Evolutionary conservation across 2,329 filamentous ascomycete species (phyloP).

Genomic region (Botryosphaeria dothidea): DNA sequence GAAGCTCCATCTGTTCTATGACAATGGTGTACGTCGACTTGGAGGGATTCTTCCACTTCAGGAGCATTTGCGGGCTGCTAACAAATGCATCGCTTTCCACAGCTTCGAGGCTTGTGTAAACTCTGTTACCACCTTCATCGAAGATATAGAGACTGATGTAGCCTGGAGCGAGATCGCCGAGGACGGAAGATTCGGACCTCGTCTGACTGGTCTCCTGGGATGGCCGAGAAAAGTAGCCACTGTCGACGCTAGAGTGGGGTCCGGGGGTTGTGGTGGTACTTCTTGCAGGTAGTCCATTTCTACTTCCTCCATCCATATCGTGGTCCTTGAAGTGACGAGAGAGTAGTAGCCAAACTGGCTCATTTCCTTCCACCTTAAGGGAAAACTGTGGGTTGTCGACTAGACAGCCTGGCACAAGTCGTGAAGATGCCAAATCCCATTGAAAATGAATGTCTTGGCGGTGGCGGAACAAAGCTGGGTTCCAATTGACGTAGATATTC

Average conservation of each 20-base stretch:
- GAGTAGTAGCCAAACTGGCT: constrained; percentile 78
- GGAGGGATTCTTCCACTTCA: constrained; percentile 66
- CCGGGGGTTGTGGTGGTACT: not conserved
- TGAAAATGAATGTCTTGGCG: constrained; percentile 88
- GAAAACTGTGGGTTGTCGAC: constrained; percentile 65
- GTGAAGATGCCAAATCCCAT: constrained; percentile 64
- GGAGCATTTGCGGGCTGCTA: constrained; percentile 88
- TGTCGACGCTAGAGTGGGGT: constrained; percentile 27
- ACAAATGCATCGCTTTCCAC: constrained; percentile 81
- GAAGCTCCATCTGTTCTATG: constrained; percentile 76
- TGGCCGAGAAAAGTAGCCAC: not conserved
- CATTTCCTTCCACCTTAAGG: constrained; percentile 54
- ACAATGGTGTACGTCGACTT: constrained; percentile 62
- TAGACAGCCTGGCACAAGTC: constrained; percentile 72
- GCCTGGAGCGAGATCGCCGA: constrained; percentile 53
- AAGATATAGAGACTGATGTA: constrained; percentile 90
- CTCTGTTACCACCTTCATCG: constrained; percentile 66
- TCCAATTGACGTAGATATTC: constrained; percentile 97
- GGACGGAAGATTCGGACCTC: constrained; percentile 25
- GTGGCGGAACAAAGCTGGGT: constrained; percentile 76
- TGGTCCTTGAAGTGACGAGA: constrained; percentile 78
- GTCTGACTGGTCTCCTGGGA: not conserved
- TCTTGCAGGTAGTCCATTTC: not conserved
- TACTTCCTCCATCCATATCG: constrained; percentile 28
- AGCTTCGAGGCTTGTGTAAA: constrained; percentile 67